These are phyloP conservation scores for Leccinum olivaceopallidum DNA, from an alignment of 768 basidiomycete genomes.

Conservation along the genomic window DNA sequence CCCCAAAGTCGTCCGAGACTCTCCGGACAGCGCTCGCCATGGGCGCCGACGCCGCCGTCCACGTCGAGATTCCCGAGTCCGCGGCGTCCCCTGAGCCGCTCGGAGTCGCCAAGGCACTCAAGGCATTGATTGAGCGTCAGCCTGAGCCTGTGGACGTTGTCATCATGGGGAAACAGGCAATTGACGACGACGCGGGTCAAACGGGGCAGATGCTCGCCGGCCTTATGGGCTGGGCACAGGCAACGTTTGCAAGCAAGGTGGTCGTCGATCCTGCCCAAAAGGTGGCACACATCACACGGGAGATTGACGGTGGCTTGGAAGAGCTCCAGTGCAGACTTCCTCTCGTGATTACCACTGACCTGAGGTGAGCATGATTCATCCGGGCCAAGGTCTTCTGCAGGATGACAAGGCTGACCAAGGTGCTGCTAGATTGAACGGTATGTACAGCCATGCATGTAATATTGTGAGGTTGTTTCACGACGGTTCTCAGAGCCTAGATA, in stretches of 20 bases:
- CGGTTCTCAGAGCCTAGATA: slow-evolving; percentile 83
- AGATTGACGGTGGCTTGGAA: slow-evolving; percentile 94
- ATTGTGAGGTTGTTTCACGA: not conserved
- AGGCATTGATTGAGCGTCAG: slow-evolving; percentile 68
- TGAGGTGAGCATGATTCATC: slow-evolving; percentile 59
- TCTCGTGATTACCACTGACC: slow-evolving; percentile 87
- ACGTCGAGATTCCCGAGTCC: slow-evolving; percentile 81
- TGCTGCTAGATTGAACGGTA: slow-evolving; percentile 68
- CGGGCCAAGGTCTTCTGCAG: not conserved
- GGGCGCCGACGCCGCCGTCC: slow-evolving; percentile 93
- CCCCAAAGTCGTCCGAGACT: slow-evolving; percentile 84
- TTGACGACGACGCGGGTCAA: slow-evolving; percentile 94
- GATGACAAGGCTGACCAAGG: not conserved
- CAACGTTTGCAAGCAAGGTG: slow-evolving; percentile 91
- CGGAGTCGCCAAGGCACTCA: slow-evolving; percentile 83
- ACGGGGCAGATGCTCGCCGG: slow-evolving; percentile 98
- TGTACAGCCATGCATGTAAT: slow-evolving; percentile 8
- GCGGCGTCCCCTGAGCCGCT: slow-evolving; percentile 84
- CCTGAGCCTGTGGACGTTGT: slow-evolving; percentile 74
- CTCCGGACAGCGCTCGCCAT: slow-evolving; percentile 96
- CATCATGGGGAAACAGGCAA: slow-evolving; percentile 97
- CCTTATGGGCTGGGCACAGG: slow-evolving; percentile 89
- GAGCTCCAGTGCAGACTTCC: slow-evolving; percentile 80
- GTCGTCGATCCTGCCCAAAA: slow-evolving; percentile 64
- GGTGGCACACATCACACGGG: slow-evolving; percentile 73